A percentile compares a stretch with the other conserved stretches of the same genome.
These are phyloP conservation scores for Hypoxylon fragiforme DNA, from an alignment of 495 filamentous ascomycete genomes.

Conservation along the genomic window DNA sequence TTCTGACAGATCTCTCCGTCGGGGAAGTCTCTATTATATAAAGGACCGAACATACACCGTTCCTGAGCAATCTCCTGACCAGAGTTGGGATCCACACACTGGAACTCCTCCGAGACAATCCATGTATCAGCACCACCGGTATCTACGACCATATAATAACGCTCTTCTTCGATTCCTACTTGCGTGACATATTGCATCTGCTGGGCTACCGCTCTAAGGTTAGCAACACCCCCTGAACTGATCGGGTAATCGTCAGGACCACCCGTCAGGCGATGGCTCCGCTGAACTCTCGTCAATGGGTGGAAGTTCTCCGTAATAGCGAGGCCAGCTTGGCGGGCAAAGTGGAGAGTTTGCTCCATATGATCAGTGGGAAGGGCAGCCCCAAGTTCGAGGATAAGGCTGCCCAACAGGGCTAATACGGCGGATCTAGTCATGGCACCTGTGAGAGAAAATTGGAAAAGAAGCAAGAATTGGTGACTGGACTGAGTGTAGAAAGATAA, in stretches of 20 bases:
- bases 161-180: conserved; percentile 45
- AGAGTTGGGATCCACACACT: conserved; percentile 47
- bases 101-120: conserved; percentile 51
- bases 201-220: conserved; percentile 21
- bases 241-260: conserved; percentile 8
- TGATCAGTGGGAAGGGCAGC: conserved; percentile 16
- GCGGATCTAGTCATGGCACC: conserved; percentile 8
- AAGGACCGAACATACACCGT: conserved; percentile 52
- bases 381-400: conserved; percentile 5
- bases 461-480: background rate
- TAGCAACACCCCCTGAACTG: conserved; percentile 26
- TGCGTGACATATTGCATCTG: conserved; percentile 38
- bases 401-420: conserved; percentile 3
- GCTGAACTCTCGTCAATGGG: conserved; percentile 10
- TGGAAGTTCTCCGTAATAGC: conserved; percentile 19
- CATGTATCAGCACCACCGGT: conserved; percentile 67
- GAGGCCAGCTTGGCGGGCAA: conserved; percentile 14
- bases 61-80: conserved; percentile 32
- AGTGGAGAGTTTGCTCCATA: conserved; percentile 12
- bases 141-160: conserved; percentile 58
- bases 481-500: background rate
- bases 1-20: conserved; percentile 52
- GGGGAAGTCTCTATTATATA: conserved; percentile 45
- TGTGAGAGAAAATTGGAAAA: background rate
- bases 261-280: conserved; percentile 7